These are phyloP conservation scores for Cladophialophora yegresii DNA, from an alignment of 2,329 filamentous ascomycete genomes.

Conservation along the genomic window DNA sequence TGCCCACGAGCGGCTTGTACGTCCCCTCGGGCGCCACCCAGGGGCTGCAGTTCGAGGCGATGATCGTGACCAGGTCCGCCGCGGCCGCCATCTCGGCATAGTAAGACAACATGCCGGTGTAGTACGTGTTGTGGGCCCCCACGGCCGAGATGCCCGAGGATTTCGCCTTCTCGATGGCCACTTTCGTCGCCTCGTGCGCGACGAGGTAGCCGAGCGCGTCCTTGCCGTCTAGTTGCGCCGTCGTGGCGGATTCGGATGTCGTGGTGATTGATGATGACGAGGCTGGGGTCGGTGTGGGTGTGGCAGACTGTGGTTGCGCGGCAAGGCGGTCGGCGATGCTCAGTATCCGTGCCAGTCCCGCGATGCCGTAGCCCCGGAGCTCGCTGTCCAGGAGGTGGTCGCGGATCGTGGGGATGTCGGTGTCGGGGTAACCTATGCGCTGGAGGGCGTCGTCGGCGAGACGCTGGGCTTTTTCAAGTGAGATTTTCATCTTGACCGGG, in stretches of 20 bases:
- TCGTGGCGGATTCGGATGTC: constrained; percentile 16
- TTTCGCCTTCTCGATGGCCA: constrained; percentile 27
- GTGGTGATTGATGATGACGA: constrained; percentile 5
- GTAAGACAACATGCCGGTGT: constrained; percentile 27
- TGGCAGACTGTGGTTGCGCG: not conserved
- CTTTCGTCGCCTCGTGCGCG: constrained; percentile 19
- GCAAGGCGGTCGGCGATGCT: constrained; percentile 20
- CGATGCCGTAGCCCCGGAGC: constrained; percentile 27
- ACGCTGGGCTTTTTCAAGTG: constrained; percentile 1
- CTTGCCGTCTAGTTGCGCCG: constrained; percentile 24
- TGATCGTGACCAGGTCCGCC: constrained; percentile 24
- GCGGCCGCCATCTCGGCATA: constrained; percentile 26
- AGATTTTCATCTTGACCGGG: constrained; percentile 5
- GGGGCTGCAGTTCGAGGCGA: constrained; percentile 22
- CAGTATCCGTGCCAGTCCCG: constrained; percentile 24
- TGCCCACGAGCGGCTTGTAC: constrained; percentile 23
- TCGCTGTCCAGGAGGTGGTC: constrained; percentile 29
- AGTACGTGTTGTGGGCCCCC: constrained; percentile 23
- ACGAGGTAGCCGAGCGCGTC: constrained; percentile 27
- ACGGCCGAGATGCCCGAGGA: constrained; percentile 20
- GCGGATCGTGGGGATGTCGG: constrained; percentile 16
- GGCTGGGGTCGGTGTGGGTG: too few species aligned
- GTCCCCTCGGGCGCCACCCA: constrained; percentile 27
- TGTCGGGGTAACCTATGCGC: constrained; percentile 15
- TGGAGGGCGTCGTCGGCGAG: constrained; percentile 13